phyloP scores from a whole-genome alignment of 2,329 filamentous ascomycete species.

The Stachybotrys echinatus region DNA sequence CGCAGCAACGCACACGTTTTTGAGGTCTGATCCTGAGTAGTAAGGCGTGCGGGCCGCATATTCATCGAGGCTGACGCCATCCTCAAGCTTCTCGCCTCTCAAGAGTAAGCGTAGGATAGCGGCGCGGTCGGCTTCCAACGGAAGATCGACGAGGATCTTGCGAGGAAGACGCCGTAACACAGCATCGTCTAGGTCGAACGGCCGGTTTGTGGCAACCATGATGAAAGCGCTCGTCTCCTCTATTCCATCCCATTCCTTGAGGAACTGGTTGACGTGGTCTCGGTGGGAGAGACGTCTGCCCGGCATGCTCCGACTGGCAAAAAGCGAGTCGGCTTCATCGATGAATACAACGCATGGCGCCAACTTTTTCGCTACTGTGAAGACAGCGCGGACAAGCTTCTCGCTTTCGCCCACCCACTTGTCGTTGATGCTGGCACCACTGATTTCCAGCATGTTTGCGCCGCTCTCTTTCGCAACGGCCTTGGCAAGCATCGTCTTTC shows the following conservation, averaged over 20 bases:
- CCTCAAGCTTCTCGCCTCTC: slow-evolving; percentile 58
- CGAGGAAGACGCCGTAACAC: slow-evolving; percentile 72
- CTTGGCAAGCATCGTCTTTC: slow-evolving; percentile 66
- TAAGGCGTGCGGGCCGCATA: slow-evolving; percentile 65
- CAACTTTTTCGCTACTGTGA: slow-evolving; percentile 84
- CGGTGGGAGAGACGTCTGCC: slow-evolving; percentile 67
- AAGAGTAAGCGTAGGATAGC: slow-evolving; percentile 70
- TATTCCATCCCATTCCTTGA: slow-evolving; percentile 96
- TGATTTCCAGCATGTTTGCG: slow-evolving; percentile 77
- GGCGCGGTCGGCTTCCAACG: slow-evolving; percentile 58
- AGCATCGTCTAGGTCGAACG: slow-evolving; percentile 89
- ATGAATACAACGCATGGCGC: slow-evolving; percentile 93
- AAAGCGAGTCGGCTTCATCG: slow-evolving; percentile 91
- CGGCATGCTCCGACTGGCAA: slow-evolving; percentile 67
- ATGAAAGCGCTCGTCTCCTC: slow-evolving; percentile 80
- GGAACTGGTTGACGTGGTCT: slow-evolving; percentile 93
- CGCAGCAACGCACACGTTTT: slow-evolving; percentile 75
- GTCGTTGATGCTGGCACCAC: slow-evolving; percentile 86
- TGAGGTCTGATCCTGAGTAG: slow-evolving; percentile 79
- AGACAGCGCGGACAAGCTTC: slow-evolving; percentile 91
- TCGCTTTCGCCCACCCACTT: slow-evolving; percentile 96
- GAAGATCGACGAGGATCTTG: slow-evolving; percentile 68
- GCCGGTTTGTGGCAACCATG: slow-evolving; percentile 95
- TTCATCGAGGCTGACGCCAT: slow-evolving; percentile 53
- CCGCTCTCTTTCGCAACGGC: slow-evolving; percentile 64